Base-by-base conservation (phyloP, 108 stramenopile genomes). In the Fragilaria radians region DNA sequence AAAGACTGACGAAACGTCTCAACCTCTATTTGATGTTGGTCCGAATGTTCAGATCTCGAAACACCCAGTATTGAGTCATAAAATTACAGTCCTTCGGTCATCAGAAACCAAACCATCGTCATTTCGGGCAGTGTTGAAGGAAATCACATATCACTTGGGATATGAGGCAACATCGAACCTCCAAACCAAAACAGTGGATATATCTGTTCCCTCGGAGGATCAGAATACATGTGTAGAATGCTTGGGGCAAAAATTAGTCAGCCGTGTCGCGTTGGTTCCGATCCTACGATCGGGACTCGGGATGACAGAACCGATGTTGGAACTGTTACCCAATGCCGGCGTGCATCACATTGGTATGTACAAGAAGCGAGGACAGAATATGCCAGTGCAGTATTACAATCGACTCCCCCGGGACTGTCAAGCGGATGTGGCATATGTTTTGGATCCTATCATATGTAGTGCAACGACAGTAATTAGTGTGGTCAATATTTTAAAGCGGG, bases 331-430 rank as follows among this genome's bases (percentile, higher is more conserved):
- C 28, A 88, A 80, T 59, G 94, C 96, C 1, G 72, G 83, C 0
- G 94, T 99, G 2, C 88, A 97, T 72, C 98, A 99, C 56, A 95
- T 99, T 73, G 97, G 97, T 7, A 98, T 98, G 96, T 98, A 96
- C 80, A 70, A 82, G 5, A 67, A 73, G 28, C 73, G 76, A 9
- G 77, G 82, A 28, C 61, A 61, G 2, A 33, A 78, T 23, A 63
- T 86, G 51, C 96, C 98, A 0, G 89, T 97, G 22, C 93, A 96
- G 67, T 99, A 99, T 61, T 99, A 96, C 74, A 97, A 97, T 73
- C 86, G 95, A 25, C 64, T 99, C 27, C 98, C 98, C 14, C 77
- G 77, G 24, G 68, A 80, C 55, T 89, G 89, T 62, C 65, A 72
- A 28, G 67, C 78, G 32, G 88, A 89, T 50, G 82, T 88, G 1